Evolutionary conservation across 2,329 filamentous ascomycete genomes (phyloP), one percentile per base, ranked within the genome.

Genomic region (Fusarium tricinctum): DNA sequence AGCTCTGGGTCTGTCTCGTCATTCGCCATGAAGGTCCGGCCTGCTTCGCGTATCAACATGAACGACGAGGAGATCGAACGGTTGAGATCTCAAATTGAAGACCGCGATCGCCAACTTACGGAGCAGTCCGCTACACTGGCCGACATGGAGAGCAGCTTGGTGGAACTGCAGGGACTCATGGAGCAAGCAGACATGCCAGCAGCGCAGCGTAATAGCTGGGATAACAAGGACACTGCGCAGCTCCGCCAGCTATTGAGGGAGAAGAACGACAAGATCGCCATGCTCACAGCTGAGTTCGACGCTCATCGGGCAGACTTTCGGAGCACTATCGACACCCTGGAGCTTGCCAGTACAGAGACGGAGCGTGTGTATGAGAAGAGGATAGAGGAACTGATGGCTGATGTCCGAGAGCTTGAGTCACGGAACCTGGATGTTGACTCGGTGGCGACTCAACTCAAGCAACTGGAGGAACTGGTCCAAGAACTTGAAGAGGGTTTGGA

Each of bases 401-500:
- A 98, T 74, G 85, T 97, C 28, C 88, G 91, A 53, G 94, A 97
- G 60, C 82, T 96, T 5, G 91, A 95, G 70, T 91, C 94, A 43
- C 87, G 92, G 44, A 92, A 91, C 40, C 90, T 97, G 61, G 96
- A 99, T 76, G 94, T 99, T 9, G 93, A 97, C 73, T 92, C 90
- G 26, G 94, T 99, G 20, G 94, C 96, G 8, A 87, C 87, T 66
- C 96, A 99, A 79, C 85, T 99, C 55, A 97, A 97, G 81, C 94
- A 97, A 79, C 85, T 99, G 2, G 96, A 98, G 78, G 95, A 98
- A 77, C 86, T 98, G 33, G 96, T 99, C 4, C 95, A 97, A 73
- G 96, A 99, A 78, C 87, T 99, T 1, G 96, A 99, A 78, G 96
- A 99, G 79, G 96, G 96, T 1, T 84, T 99, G 2, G 96, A 99